phyloP scores from a whole-genome alignment of 441 rosid species.

The Adansonia madagascariensis region DNA sequence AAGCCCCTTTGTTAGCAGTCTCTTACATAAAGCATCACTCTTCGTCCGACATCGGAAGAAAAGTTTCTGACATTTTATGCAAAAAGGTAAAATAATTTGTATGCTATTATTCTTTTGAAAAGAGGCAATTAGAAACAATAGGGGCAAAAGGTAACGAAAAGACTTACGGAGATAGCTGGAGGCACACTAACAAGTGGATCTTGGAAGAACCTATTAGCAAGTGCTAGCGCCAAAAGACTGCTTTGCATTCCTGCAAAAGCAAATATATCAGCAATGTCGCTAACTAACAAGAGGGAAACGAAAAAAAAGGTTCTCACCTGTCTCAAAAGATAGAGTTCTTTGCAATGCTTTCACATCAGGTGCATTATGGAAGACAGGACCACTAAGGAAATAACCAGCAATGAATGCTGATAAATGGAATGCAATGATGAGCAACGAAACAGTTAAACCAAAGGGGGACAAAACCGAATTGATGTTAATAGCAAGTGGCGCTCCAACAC shows the following conservation, averaged over 20 bases:
- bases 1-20: neutral
- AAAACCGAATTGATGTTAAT: constrained; percentile 73
- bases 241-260: constrained; percentile 79
- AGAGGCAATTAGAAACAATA: neutral
- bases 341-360: constrained; percentile 72
- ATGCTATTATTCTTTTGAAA: constrained; percentile 1
- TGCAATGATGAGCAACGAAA: constrained; percentile 51
- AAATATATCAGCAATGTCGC: constrained; percentile 20
- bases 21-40: neutral
- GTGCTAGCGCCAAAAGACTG: constrained; percentile 87
- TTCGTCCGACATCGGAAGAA: neutral
- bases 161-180: constrained; percentile 86
- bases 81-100: constrained; percentile 8
- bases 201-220: constrained; percentile 82
- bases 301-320: constrained; percentile 47
- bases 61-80: neutral
- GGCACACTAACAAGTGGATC: constrained; percentile 95
- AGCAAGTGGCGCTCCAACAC: constrained; percentile 93
- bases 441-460: constrained; percentile 73
- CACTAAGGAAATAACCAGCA: constrained; percentile 69
- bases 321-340: constrained; percentile 87
- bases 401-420: constrained; percentile 83
- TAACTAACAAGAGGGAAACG: neutral
- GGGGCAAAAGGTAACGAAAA: neutral
- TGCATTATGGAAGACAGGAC: constrained; percentile 52